A percentile compares a stretch with the other conserved stretches of the same genome.
Evolutionary conservation across 345 rosid species (phyloP).

Genomic region (Salix brachista): DNA sequence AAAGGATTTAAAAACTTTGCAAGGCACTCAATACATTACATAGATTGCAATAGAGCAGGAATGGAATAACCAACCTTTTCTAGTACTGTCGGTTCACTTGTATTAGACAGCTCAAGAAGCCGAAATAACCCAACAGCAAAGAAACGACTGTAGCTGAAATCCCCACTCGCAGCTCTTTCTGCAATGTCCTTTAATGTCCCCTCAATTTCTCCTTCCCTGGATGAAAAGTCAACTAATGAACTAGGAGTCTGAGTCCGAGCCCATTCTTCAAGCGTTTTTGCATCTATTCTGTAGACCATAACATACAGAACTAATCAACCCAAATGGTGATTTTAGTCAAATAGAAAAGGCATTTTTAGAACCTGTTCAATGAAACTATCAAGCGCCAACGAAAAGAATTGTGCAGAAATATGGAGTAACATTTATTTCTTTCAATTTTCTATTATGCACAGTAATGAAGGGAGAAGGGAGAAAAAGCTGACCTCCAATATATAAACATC

Average conservation of each 20-base stretch:
- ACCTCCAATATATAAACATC: neutral
- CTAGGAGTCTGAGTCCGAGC: constrained; percentile 61
- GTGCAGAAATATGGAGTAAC: neutral
- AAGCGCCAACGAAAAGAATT: neutral
- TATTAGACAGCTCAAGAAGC: constrained; percentile 85
- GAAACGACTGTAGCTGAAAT: constrained; percentile 96
- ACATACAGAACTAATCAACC: constrained; percentile 4
- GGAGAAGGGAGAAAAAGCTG: neutral
- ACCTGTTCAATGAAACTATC: neutral
- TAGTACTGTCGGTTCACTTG: constrained; percentile 77
- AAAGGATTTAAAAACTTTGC: neutral
- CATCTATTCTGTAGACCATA: constrained; percentile 53
- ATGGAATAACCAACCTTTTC: constrained; percentile 60
- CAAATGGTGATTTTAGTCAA: neutral
- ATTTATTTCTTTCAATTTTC: neutral
- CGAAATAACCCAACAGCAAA: constrained; percentile 95
- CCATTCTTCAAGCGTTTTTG: constrained; percentile 92
- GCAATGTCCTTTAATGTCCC: constrained; percentile 68
- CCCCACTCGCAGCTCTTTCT: constrained; percentile 65
- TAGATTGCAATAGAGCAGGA: neutral
- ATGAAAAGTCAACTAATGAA: constrained; percentile 65
- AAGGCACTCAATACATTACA: neutral
- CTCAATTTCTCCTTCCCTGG: constrained; percentile 86
- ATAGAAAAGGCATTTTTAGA: neutral
- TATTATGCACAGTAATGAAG: neutral